These are phyloP conservation scores for Diaporthe capsici DNA, from an alignment of 2,329 filamentous ascomycete species.

Conservation along the genomic window DNA sequence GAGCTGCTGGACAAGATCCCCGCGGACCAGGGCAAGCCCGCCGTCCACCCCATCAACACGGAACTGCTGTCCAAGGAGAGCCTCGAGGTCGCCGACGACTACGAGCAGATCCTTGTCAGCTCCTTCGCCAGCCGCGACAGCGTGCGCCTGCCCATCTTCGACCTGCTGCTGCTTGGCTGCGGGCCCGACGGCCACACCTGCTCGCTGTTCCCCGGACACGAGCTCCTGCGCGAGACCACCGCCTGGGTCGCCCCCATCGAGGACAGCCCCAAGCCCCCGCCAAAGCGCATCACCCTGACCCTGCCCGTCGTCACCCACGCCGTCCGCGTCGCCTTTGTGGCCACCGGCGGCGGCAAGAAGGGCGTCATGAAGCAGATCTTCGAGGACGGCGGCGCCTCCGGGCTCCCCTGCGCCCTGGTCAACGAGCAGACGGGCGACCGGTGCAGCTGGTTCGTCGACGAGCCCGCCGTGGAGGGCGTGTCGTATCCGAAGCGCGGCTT, in stretches of 20 bases:
- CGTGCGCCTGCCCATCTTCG: constrained; percentile 94
- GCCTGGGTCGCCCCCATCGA: constrained; percentile 95
- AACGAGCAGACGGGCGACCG: constrained; percentile 88
- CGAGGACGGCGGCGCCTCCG: constrained; percentile 76
- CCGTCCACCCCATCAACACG: constrained; percentile 83
- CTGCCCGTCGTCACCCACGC: constrained; percentile 92
- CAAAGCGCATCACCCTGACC: constrained; percentile 91
- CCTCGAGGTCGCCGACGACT: constrained; percentile 93
- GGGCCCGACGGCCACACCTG: constrained; percentile 98
- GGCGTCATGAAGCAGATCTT: constrained; percentile 95
- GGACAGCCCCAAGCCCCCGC: constrained; percentile 95
- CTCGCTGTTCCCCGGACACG: constrained; percentile 93
- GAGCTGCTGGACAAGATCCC: constrained; percentile 94
- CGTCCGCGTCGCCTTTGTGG: constrained; percentile 89
- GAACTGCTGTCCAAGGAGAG: constrained; percentile 75
- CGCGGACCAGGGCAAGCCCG: constrained; percentile 73
- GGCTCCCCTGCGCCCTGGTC: constrained; percentile 87
- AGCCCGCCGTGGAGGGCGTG: constrained; percentile 87
- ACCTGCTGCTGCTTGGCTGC: constrained; percentile 92
- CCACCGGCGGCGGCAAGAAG: constrained; percentile 90
- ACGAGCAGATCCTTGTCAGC: constrained; percentile 88
- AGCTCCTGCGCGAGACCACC: constrained; percentile 85
- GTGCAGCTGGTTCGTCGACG: constrained; percentile 96
- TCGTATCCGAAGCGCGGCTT: constrained; percentile 82
- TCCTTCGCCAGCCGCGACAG: constrained; percentile 94